Base-by-base conservation (phyloP, 2,329 filamentous ascomycete genomes). In the Aureobasidium namibiae region DNA sequence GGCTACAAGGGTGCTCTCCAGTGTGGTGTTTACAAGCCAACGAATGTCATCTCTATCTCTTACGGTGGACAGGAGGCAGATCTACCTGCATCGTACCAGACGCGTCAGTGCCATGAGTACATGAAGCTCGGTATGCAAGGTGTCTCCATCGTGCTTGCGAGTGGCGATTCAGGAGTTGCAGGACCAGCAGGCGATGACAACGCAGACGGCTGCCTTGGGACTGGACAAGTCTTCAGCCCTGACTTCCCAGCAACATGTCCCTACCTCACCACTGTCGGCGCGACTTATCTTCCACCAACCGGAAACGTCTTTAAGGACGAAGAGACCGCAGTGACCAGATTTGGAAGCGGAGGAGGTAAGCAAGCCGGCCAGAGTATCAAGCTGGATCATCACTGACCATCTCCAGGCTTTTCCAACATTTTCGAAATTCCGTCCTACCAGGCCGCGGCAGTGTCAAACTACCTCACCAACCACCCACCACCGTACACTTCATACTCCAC, bases 121-220 rank as follows among this genome's bases (percentile, higher is more conserved):
- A 82, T 80, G 58, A 78, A 85, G 64, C 80, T 88, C 50, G 84
- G 83, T 14, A 78, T 82, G 1, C 81, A 84, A 44, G 85, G 85
- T 14, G 79, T 85, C 4, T 81, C 81, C 1, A 75, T 87, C 11
- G 71, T 88, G 31, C 82, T 83, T 62, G 78, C 82, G 16, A 81
- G 80, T 14, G 87, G 87, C 4, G 85, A 89, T 64, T 72, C 72
- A 18, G 83, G 83, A 29, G 76, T 83, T 16, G 80, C 69, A 72
- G 76, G 63, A 76, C 80, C 2, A 79, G 80, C 8, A 80, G 63
- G 72, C 67, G 64, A 74, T 67, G 62, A 67, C 4, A 68, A 64
- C 2, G 61, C 61, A 65, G 71, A 68, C 46, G 72, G 72, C 16
- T 78, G 76, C 65, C 70, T 74, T 62, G 74, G 73, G 52, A 76